Conservation (phyloP, 331 rosid species). For the Prunus yedoensis region DNA sequence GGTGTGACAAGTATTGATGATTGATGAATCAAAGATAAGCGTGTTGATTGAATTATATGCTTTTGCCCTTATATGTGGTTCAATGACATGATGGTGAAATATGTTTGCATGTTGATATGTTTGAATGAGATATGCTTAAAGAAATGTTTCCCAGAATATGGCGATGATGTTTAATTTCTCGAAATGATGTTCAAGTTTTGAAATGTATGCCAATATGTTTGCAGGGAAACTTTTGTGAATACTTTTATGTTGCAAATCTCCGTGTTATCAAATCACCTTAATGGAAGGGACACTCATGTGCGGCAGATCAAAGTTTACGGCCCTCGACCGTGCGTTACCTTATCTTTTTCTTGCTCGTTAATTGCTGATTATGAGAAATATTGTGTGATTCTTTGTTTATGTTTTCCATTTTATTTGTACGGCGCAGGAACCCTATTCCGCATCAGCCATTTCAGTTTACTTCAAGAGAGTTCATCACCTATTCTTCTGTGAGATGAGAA, state of each 20-base stretch:
- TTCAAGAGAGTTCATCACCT: constrained; percentile 76
- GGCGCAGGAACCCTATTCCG: constrained; percentile 85
- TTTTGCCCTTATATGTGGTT: neutral
- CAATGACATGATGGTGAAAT: neutral
- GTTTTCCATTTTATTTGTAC: neutral
- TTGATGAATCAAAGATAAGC: neutral
- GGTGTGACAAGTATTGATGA: neutral
- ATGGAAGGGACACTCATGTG: constrained; percentile 92
- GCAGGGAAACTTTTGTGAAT: constrained; percentile 89
- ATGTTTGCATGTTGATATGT: neutral
- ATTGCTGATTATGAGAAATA: constrained; percentile 8
- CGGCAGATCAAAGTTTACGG: constrained; percentile 98
- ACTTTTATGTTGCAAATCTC: constrained; percentile 91
- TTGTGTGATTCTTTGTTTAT: neutral
- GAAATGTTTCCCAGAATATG: neutral
- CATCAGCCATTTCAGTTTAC: constrained; percentile 92
- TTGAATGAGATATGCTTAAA: neutral
- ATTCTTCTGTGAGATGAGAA: constrained; percentile 71
- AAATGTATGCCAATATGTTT: constrained; percentile 3
- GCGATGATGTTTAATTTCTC: neutral
- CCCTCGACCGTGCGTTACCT: constrained; percentile 72
- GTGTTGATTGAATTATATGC: too few relatives aligned
- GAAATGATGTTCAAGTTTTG: neutral
- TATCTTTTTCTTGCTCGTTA: constrained; percentile 20
- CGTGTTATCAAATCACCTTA: constrained; percentile 85